Conservation (phyloP, 495 filamentous ascomycete species). For the Patellaria atrata region DNA sequence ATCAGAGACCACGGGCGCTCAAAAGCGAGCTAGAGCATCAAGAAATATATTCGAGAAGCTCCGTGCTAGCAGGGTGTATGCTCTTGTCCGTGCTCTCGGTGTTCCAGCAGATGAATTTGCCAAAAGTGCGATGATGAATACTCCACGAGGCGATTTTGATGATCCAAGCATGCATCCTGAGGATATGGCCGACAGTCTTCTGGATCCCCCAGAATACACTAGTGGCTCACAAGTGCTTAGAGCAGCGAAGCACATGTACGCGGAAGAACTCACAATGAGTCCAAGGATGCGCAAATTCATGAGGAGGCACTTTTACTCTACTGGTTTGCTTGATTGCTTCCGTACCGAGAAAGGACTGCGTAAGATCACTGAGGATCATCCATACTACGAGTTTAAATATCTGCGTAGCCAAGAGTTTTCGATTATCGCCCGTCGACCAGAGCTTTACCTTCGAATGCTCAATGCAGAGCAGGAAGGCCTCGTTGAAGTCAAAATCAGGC, state of each 20-base stretch:
- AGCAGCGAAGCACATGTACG: constrained; percentile 73
- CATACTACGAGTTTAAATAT: constrained; percentile 97
- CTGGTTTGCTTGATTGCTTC: constrained; percentile 67
- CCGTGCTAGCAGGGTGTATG: constrained; percentile 61
- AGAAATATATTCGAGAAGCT: constrained; percentile 67
- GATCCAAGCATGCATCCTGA: constrained; percentile 63
- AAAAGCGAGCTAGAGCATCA: constrained; percentile 67
- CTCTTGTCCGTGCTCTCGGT: constrained; percentile 75
- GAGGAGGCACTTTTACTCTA: constrained; percentile 64
- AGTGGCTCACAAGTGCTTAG: constrained; percentile 61
- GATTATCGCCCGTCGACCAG: constrained; percentile 68
- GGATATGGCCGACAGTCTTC: constrained; percentile 49
- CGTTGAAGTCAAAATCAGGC: constrained; percentile 62
- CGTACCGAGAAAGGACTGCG: constrained; percentile 90
- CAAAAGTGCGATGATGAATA: constrained; percentile 64
- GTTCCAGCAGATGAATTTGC: constrained; percentile 81
- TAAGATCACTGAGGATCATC: constrained; percentile 87
- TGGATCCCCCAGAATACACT: constrained; percentile 56
- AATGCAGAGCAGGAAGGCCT: constrained; percentile 89
- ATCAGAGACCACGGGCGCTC: constrained; percentile 39
- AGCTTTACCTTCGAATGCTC: constrained; percentile 87
- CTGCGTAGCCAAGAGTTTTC: constrained; percentile 70
- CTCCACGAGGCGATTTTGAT: constrained; percentile 51
- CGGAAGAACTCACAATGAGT: constrained; percentile 77
- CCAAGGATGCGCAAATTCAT: constrained; percentile 84